A percentile compares a stretch with the other conserved stretches of the same genome.
These are phyloP conservation scores for Rhododendron williamsianum DNA, from an alignment of 148 eudicot species.

Conservation along the genomic window DNA sequence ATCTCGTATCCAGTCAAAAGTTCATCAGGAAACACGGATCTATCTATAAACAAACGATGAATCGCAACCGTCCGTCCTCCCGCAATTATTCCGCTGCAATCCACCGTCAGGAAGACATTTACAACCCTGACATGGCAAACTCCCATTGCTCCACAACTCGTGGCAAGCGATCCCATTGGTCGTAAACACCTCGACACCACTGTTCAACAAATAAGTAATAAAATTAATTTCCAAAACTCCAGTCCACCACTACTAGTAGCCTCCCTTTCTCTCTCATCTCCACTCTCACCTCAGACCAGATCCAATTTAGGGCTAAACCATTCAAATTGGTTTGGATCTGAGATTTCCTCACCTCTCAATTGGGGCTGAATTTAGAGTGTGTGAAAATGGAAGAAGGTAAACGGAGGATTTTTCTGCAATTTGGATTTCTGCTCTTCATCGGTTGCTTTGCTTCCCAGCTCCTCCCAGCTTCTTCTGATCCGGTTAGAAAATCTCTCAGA, in stretches of 20 bases:
- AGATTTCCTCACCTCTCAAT: background rate
- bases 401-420: slow-evolving; percentile 27
- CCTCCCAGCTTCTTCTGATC: slow-evolving; percentile 44
- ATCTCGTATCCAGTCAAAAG: background rate
- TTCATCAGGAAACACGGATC: background rate
- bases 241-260: background rate
- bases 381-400: slow-evolving; percentile 36
- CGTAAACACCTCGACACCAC: slow-evolving; percentile 26
- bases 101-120: background rate
- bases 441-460: slow-evolving; percentile 42
- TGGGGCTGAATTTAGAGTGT: background rate
- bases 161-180: slow-evolving; percentile 39
- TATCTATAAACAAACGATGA: background rate
- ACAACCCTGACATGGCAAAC: slow-evolving; percentile 22
- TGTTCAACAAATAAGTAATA: background rate
- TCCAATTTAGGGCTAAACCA: background rate
- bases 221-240: background rate
- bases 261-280: background rate
- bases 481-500: slow-evolving; percentile 32
- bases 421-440: slow-evolving; percentile 23
- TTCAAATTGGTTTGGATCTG: background rate
- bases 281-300: background rate
- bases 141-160: slow-evolving; percentile 23
- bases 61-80: background rate
- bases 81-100: background rate